Evolutionary conservation across 2,329 filamentous ascomycete genomes (phyloP), one percentile per base, ranked within the genome.

Genomic region (Calonectria pteridis): DNA sequence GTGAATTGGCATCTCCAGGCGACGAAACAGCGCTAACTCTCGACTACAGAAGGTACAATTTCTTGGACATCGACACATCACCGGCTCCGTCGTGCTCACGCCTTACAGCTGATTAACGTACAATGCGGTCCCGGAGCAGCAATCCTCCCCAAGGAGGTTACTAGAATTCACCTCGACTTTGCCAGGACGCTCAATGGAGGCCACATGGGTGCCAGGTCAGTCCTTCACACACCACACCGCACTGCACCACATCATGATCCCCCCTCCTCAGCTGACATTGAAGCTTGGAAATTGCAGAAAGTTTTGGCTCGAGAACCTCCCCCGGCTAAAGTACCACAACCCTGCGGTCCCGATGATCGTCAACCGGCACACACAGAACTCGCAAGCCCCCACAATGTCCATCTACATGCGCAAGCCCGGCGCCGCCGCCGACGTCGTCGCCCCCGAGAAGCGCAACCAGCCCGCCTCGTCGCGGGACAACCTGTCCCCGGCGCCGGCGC

Each of bases 251-350:
- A 9, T 14, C 18, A 53, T 29, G 40, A 50, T 33, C 35, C 35
- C 79, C 72, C 67, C 62, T 28, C 51, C 51, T 20, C n/a, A n/a
- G n/a, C 62, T 51, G 5, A 31, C 26, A 50, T 33, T 6, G n/a
- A n/a, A 37, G 33, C 33, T 26, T 37, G 6, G 55, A 40, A 40
- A 62, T 62, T 62, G 73, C 77, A 98, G 96, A 81, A 95, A 95
- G 87, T 98, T 99, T 90, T 98, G 95, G 94, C 92, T 91, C 76
- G 88, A 93, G 74, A 93, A 92, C 83, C 92, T 98, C 62, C 94
- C 95, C 28, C 92, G 95, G 71, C 89, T 99, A 78, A 98, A 99
- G 89, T 99, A 93, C 87, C 94, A 98, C 89, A 99, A 99, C 84
- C 97, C 97, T 0, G 87, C 92, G 16, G 85, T 98, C 58, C 91